Conservation (phyloP, 2,329 filamentous ascomycete species). For the Sphaerulina musiva region DNA sequence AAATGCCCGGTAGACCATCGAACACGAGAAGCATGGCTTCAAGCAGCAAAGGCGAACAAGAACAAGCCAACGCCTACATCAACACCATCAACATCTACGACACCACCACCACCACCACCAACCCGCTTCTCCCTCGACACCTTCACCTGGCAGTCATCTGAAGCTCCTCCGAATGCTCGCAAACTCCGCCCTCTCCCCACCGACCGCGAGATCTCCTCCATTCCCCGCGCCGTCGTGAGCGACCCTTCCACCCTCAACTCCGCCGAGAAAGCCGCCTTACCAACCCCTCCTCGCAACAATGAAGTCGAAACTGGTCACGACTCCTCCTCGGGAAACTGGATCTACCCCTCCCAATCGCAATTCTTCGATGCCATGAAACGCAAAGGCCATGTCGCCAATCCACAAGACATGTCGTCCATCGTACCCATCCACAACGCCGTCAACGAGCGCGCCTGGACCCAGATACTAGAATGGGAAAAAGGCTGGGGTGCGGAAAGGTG, state of each 20-base stretch:
- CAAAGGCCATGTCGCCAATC: constrained; percentile 68
- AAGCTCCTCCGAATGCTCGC: constrained; percentile 17
- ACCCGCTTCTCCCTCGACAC: constrained; percentile 31
- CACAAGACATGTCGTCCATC: constrained; percentile 77
- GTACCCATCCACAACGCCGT: constrained; percentile 98
- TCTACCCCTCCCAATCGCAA: constrained; percentile 94
- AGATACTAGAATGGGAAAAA: constrained; percentile 84
- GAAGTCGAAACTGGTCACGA: constrained; percentile 72
- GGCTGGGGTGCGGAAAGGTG: constrained; percentile 58
- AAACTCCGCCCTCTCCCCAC: constrained; percentile 48
- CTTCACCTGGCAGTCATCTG: constrained; percentile 28
- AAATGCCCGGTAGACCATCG: constrained; percentile 84
- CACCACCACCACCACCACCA: constrained; percentile 16
- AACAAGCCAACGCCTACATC: constrained; percentile 13
- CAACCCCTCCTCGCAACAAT: constrained; percentile 52
- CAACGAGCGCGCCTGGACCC: constrained; percentile 90
- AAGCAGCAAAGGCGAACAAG: constrained; percentile 52
- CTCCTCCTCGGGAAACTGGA: constrained; percentile 74
- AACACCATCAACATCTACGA: constrained; percentile 17
- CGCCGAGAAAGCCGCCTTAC: constrained; percentile 28
- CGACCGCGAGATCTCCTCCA: constrained; percentile 69
- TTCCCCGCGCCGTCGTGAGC: constrained; percentile 47
- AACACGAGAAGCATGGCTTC: constrained; percentile 79
- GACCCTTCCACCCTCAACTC: constrained; percentile 31
- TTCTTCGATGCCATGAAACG: constrained; percentile 96